A percentile compares a stretch with the other conserved stretches of the same genome.
These are phyloP conservation scores for Psilocybe mexicana DNA, from an alignment of 1,284 basidiomycete species.

Conservation along the genomic window DNA sequence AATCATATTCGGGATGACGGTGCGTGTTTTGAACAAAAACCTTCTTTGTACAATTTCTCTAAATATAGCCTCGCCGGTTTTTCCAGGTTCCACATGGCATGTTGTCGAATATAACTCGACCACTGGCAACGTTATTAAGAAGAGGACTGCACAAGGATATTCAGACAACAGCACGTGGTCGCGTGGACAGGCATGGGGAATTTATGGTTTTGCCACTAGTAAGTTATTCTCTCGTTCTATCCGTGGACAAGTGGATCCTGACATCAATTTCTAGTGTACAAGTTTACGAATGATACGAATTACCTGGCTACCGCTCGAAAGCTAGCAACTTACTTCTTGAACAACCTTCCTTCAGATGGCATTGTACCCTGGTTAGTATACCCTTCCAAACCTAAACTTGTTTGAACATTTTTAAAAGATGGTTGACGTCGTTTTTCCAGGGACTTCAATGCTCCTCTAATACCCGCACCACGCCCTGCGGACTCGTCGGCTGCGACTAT, in stretches of 20 bases:
- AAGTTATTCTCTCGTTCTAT: not conserved
- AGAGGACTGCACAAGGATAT: constrained; percentile 62
- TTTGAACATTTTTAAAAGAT: not conserved
- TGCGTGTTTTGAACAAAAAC: constrained; percentile 24
- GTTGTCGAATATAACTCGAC: constrained; percentile 67
- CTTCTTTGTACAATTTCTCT: not conserved
- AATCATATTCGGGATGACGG: constrained; percentile 69
- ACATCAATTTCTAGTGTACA: constrained; percentile 49
- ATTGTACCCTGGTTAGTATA: constrained; percentile 61
- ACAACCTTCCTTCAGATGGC: constrained; percentile 54
- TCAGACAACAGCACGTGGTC: constrained; percentile 70
- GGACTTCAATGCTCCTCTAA: constrained; percentile 68
- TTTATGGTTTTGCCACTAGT: constrained; percentile 73
- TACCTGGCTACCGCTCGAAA: constrained; percentile 61
- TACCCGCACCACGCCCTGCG: constrained; percentile 50
- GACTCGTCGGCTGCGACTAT: constrained; percentile 70
- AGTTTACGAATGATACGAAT: constrained; percentile 45
- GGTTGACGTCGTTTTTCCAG: constrained; percentile 32
- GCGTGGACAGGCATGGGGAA: constrained; percentile 70
- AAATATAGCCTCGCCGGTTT: constrained; percentile 1
- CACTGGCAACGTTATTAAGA: constrained; percentile 57
- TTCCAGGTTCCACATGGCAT: constrained; percentile 61
- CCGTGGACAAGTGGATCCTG: not conserved
- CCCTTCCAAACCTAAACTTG: not conserved
- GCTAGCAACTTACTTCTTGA: constrained; percentile 59